Percentiles rank a stretch among this genome's conserved stretches.
phyloP scores from a whole-genome alignment of 2,329 filamentous ascomycete species.

The Talaromyces verruculosus region DNA sequence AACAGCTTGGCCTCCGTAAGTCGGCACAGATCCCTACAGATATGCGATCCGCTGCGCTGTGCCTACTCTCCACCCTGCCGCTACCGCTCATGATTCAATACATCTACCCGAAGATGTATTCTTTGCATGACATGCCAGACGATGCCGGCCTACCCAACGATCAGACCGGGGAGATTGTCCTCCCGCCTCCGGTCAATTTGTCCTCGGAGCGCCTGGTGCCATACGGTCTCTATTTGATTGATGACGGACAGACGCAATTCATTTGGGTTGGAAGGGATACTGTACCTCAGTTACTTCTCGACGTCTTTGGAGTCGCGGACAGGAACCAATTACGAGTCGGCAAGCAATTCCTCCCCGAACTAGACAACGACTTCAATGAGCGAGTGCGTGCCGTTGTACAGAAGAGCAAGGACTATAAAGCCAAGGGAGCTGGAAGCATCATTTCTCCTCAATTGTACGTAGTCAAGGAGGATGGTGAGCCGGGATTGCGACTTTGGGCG shows the following conservation, averaged over 20 bases:
- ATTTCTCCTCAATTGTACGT: slow-evolving; percentile 90
- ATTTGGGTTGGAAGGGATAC: slow-evolving; percentile 93
- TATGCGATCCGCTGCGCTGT: slow-evolving; percentile 87
- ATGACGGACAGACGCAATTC: slow-evolving; percentile 97
- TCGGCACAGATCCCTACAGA: slow-evolving; percentile 93
- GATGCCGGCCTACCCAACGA: slow-evolving; percentile 82
- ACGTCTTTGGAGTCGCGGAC: slow-evolving; percentile 88
- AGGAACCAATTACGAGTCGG: slow-evolving; percentile 83
- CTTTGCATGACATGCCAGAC: slow-evolving; percentile 93
- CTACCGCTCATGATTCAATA: slow-evolving; percentile 89
- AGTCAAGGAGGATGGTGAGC: slow-evolving; percentile 92
- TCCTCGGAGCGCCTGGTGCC: slow-evolving; percentile 83
- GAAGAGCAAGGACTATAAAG: slow-evolving; percentile 85
- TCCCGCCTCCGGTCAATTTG: slow-evolving; percentile 81
- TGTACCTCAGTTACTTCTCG: slow-evolving; percentile 80
- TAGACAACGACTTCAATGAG: slow-evolving; percentile 97
- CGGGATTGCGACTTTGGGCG: slow-evolving; percentile 91
- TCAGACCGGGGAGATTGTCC: slow-evolving; percentile 81
- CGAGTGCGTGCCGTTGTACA: slow-evolving; percentile 83
- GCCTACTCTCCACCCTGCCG: slow-evolving; percentile 88
- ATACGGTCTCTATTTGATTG: slow-evolving; percentile 92
- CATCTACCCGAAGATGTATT: slow-evolving; percentile 83
- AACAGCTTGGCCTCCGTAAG: slow-evolving; percentile 73
- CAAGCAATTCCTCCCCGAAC: slow-evolving; percentile 79
- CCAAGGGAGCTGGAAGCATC: slow-evolving; percentile 88